Evolutionary conservation across 306 rosid species (phyloP), one percentile per base, ranked within the genome.

Genomic region (Adenanthera pavonina): DNA sequence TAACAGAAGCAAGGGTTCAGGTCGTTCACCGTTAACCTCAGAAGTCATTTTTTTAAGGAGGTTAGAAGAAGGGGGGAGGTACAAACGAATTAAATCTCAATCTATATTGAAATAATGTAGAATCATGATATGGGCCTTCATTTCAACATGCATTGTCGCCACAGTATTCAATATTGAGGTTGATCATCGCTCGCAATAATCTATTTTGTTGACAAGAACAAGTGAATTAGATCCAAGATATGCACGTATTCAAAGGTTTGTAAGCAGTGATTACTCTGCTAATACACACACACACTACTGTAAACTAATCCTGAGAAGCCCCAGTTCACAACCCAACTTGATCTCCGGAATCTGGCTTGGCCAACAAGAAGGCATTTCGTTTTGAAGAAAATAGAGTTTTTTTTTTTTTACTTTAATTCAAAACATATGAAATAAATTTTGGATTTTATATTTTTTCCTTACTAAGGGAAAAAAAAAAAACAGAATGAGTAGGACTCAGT

Each of bases 121-220:
- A 53, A 80, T 53, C 75, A 69, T 17, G 34, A 19, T n/a, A 53
- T 36, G 44, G 76, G 30, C 30, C 57, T 74, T 20, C 19, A 16
- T 14, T 16, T 52, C 57, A 16, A 52, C 6, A 52, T 3, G 15
- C 19, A 2, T 52, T 16, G 57, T 52, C 57, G 16, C 57, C 13
- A 52, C 15, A 8, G 2, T 49, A 49, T 8, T 49, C 54, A 49
- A 49, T 12, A 49, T 49, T 9, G 11, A 10, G 54, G 2, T 57
- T 51, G 13, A 53, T 10, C 43, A 41, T 13, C 46, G 30, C 30
- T 0, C 30, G 71, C 70, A 75, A 69, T 41, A 79, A 40, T 69
- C 68, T 74, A 40, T 33, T 4, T 2, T 52, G 19, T 56, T 11
- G 12, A n/a, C 76, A 57, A 69, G 75, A 75, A 17, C 30, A 68